Evolutionary conservation across 495 filamentous ascomycete species (phyloP).

Genomic region (Penicillium waksmanii): DNA sequence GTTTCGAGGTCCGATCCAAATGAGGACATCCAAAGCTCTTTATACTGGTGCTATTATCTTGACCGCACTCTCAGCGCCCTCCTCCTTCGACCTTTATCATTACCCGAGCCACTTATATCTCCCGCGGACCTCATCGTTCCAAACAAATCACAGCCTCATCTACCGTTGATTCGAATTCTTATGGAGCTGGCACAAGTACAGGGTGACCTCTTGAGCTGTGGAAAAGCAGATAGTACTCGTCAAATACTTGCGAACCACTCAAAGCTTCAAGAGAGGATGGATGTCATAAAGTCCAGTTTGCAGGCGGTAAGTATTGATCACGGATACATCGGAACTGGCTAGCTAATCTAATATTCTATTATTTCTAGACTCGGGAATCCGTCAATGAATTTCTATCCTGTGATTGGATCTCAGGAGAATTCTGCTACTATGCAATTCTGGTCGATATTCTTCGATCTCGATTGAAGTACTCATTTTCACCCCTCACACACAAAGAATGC

Average conservation of each 20-base stretch:
- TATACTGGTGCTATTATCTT: constrained; percentile 38
- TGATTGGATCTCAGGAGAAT: constrained; percentile 33
- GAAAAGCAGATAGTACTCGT: constrained; percentile 7
- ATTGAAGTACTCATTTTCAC: constrained; percentile 25
- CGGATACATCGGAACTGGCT: neutral
- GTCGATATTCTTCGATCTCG: constrained; percentile 36
- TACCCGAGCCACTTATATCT: constrained; percentile 25
- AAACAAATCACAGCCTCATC: constrained; percentile 18
- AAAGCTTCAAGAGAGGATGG: constrained; percentile 27
- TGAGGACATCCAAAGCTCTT: constrained; percentile 27
- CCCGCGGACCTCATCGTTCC: constrained; percentile 18
- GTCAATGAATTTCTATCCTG: constrained; percentile 15
- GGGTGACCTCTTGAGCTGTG: constrained; percentile 19
- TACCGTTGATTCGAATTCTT: constrained; percentile 25
- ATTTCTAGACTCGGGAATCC: constrained; percentile 18
- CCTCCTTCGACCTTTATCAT: constrained; percentile 28
- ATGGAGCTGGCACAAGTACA: constrained; percentile 33
- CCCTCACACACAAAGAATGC: constrained; percentile 30
- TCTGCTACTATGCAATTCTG: constrained; percentile 35
- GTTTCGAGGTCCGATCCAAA: constrained; percentile 9
- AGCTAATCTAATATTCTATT: neutral
- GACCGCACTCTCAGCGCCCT: constrained; percentile 34
- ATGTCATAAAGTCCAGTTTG: constrained; percentile 22
- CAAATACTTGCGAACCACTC: constrained; percentile 20
- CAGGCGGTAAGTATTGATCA: constrained; percentile 20